Conservation (phyloP, 2,329 filamentous ascomycete genomes). For the Aspergillus brunneoviolaceus region DNA sequence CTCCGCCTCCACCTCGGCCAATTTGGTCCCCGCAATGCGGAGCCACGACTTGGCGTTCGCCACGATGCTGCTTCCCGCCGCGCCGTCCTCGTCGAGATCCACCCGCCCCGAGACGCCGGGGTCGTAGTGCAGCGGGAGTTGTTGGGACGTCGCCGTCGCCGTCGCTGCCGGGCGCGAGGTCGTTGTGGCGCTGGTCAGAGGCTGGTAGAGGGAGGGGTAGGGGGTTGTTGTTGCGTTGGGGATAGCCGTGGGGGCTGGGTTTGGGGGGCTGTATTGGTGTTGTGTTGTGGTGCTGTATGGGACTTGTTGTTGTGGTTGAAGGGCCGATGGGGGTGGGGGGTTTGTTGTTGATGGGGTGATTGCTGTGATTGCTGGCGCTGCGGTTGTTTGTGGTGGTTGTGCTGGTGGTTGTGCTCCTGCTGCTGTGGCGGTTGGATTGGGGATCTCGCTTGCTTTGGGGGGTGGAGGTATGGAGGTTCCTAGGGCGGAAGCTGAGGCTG, state of each 20-base stretch:
- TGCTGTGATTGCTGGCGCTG: conserved; percentile 15
- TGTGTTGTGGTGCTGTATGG: neutral
- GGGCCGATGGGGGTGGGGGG: neutral
- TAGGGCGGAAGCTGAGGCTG: neutral
- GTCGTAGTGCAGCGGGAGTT: conserved; percentile 20
- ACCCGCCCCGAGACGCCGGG: conserved; percentile 14
- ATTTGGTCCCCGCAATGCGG: conserved; percentile 39
- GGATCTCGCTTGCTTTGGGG: conserved; percentile 19
- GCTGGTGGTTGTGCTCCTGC: conserved; percentile 8
- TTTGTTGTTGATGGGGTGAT: conserved; percentile 22
- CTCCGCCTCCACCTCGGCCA: conserved; percentile 48
- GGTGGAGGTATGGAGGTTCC: conserved; percentile 13
- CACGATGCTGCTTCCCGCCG: conserved; percentile 24
- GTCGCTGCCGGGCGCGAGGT: neutral
- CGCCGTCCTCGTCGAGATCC: conserved; percentile 21
- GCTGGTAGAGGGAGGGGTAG: conserved; percentile 29
- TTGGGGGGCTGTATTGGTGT: neutral
- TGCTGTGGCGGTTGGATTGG: conserved; percentile 28
- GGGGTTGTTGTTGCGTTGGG: conserved; percentile 28
- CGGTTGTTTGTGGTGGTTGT: neutral
- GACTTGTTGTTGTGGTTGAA: conserved; percentile 2
- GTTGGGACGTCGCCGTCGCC: neutral
- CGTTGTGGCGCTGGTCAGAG: conserved; percentile 8
- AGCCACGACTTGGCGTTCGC: conserved; percentile 46
- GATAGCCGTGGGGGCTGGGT: neutral